phyloP scores from a whole-genome alignment of 1,284 basidiomycete species.

The Puccinia hordei region DNA sequence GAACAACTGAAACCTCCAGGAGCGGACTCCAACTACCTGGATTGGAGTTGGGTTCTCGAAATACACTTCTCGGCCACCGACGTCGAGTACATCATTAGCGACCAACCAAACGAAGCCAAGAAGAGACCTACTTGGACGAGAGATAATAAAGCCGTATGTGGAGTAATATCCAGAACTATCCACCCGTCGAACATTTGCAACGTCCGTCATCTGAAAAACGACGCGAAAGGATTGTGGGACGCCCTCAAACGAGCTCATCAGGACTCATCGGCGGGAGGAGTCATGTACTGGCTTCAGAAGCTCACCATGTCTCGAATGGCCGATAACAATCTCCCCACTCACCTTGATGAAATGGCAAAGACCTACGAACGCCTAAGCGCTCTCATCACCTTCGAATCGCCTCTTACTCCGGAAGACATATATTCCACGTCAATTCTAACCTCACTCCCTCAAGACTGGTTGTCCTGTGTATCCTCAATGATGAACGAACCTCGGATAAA shows the following conservation, averaged over 20 bases:
- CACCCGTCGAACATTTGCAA: background rate
- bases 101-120: background rate
- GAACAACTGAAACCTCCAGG: background rate
- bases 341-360: background rate
- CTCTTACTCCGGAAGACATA: constrained; percentile 4
- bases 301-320: background rate
- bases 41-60: background rate
- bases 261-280: background rate
- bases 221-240: background rate
- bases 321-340: background rate
- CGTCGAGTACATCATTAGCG: constrained; percentile 7
- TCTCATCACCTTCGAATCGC: background rate
- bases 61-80: background rate
- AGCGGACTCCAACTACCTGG: constrained; percentile 13
- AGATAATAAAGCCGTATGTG: constrained; percentile 13
- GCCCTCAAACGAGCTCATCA: constrained; percentile 11
- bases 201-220: background rate
- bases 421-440: background rate
- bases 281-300: background rate
- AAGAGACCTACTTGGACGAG: background rate
- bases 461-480: background rate
- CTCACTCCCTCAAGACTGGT: constrained; percentile 2
- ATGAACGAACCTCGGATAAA: background rate
- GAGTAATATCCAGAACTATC: background rate
- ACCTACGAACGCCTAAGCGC: background rate